These are phyloP conservation scores for Cyclotella atomus DNA, from an alignment of 108 stramenopile species.

Conservation along the genomic window DNA sequence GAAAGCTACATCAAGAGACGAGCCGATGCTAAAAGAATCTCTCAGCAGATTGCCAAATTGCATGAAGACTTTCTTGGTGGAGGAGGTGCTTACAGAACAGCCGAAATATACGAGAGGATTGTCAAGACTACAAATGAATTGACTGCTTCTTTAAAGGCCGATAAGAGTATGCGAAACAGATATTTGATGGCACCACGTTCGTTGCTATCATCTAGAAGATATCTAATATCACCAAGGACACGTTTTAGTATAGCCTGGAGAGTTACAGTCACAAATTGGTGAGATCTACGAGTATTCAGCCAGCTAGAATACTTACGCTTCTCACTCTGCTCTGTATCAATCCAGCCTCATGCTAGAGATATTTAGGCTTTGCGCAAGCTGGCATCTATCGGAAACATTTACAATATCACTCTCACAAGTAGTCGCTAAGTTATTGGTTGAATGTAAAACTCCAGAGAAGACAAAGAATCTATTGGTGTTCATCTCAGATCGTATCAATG, in stretches of 20 bases:
- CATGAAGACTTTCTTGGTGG: constrained; percentile 37
- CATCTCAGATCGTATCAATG: constrained; percentile 45
- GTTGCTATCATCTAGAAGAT: constrained; percentile 31
- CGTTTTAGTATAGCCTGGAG: constrained; percentile 70
- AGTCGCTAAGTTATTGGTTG: constrained; percentile 38
- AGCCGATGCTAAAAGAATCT: constrained; percentile 35
- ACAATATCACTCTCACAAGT: constrained; percentile 50
- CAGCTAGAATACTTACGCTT: neutral
- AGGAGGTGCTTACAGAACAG: constrained; percentile 18
- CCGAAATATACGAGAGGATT: constrained; percentile 63
- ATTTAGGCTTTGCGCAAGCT: constrained; percentile 55
- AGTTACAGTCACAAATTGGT: constrained; percentile 59
- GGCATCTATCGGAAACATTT: constrained; percentile 55
- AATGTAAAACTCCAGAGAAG: constrained; percentile 42
- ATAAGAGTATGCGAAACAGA: constrained; percentile 30
- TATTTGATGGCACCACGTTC: constrained; percentile 37
- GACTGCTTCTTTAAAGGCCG: constrained; percentile 43
- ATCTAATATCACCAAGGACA: constrained; percentile 66
- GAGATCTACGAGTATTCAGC: neutral
- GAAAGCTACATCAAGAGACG: constrained; percentile 46
- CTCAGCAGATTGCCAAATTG: constrained; percentile 42
- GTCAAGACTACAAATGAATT: constrained; percentile 51
- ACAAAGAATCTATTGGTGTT: constrained; percentile 39
- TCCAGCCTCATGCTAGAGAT: constrained; percentile 52
- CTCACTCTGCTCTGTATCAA: neutral